Evolutionary conservation across 2,329 filamentous ascomycete genomes (phyloP).

Genomic region (Cladophialophora psammophila): DNA sequence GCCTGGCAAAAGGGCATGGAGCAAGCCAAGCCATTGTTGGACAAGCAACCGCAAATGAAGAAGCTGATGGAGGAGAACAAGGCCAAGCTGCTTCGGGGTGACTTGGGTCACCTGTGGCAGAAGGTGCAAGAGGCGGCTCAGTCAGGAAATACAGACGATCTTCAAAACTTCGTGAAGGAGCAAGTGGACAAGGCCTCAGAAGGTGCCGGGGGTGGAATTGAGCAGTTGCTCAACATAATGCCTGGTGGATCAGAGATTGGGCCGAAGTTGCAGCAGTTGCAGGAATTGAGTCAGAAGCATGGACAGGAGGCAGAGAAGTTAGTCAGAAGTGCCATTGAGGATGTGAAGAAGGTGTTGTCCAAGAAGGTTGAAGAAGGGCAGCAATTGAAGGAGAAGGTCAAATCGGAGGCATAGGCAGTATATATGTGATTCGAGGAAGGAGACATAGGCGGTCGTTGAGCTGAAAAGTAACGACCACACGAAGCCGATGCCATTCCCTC

Average conservation of each 20-base stretch:
- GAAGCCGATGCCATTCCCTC: neutral
- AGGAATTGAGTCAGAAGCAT: conserved; percentile 71
- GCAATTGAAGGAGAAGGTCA: conserved; percentile 63
- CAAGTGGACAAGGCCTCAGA: conserved; percentile 62
- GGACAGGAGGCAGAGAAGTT: conserved; percentile 73
- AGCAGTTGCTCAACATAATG: conserved; percentile 71
- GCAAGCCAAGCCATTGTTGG: conserved; percentile 73
- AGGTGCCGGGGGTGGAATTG: conserved; percentile 55
- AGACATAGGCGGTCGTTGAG: conserved; percentile 18
- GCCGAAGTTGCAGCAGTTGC: conserved; percentile 69
- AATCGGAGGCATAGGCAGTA: conserved; percentile 10
- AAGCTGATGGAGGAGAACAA: conserved; percentile 74
- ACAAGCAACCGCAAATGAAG: conserved; percentile 79
- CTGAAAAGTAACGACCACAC: neutral
- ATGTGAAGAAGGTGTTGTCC: conserved; percentile 55
- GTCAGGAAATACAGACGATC: conserved; percentile 65
- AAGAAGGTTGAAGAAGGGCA: conserved; percentile 58
- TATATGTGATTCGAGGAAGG: conserved; percentile 51
- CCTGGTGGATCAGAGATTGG: conserved; percentile 70
- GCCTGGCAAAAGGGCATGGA: conserved; percentile 75
- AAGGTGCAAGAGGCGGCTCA: conserved; percentile 68
- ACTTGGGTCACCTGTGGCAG: conserved; percentile 68
- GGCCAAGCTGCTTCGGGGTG: conserved; percentile 71
- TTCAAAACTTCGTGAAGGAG: conserved; percentile 68
- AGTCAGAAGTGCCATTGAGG: conserved; percentile 69